phyloP scores from a whole-genome alignment of 169 alveolate species.

The Cardiosporidium cionae region DNA sequence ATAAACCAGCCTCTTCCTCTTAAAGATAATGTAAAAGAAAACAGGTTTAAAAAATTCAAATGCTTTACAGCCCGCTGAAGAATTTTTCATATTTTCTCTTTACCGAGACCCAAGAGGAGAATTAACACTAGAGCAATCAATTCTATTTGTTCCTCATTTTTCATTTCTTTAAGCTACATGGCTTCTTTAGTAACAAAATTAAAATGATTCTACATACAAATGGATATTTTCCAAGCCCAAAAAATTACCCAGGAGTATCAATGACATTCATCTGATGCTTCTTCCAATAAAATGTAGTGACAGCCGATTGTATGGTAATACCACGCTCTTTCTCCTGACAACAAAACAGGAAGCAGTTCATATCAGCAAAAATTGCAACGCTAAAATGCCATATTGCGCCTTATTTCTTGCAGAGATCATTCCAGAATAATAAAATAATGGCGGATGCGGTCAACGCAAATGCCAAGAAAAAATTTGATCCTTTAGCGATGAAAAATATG shows the following conservation, averaged over 20 bases:
- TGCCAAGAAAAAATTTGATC: background rate
- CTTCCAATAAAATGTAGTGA: constrained; percentile 85
- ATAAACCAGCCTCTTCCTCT: no score
- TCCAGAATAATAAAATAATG: background rate
- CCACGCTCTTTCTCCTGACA: constrained; percentile 85
- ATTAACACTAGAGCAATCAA: no score
- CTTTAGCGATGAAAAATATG: background rate
- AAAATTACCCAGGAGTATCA: constrained; percentile 26
- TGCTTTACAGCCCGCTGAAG: no score
- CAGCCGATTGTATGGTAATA: constrained; percentile 93
- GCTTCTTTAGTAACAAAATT: no score
- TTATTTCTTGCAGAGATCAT: background rate
- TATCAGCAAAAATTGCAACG: background rate
- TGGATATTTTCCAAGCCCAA: no score
- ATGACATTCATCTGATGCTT: constrained; percentile 29
- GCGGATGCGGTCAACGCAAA: background rate
- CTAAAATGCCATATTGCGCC: background rate
- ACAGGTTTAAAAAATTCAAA: no score
- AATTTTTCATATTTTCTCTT: no score
- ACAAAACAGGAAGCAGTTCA: background rate
- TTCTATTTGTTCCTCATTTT: no score
- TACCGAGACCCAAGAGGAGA: no score
- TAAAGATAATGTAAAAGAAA: no score
- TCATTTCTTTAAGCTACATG: no score
- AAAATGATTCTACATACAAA: no score